phyloP scores from a whole-genome alignment of 2,329 filamentous ascomycete genomes.

The Hypomyces perniciosus region DNA sequence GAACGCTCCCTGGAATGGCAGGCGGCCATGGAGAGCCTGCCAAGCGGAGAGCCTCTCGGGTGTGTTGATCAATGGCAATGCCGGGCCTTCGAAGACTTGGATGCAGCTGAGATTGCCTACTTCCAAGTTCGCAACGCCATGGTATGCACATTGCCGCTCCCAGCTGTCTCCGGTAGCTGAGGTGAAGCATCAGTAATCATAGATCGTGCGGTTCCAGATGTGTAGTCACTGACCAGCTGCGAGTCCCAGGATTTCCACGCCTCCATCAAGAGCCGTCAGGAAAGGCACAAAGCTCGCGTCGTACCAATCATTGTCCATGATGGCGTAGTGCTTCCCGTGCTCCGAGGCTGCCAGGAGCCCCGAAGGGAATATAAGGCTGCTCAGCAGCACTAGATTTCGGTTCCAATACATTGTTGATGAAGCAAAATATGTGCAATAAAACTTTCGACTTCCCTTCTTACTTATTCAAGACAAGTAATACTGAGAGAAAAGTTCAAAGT shows the following conservation, averaged over 20 bases:
- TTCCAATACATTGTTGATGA: not conserved
- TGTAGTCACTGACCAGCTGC: constrained; percentile 16
- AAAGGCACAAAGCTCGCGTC: constrained; percentile 20
- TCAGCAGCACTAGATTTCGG: not conserved
- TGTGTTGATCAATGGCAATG: constrained; percentile 42
- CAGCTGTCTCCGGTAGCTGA: constrained; percentile 37
- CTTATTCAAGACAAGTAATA: no score
- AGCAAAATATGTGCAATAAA: no score
- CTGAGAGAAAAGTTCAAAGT: no score
- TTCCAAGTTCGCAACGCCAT: constrained; percentile 42
- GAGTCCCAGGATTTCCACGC: constrained; percentile 37
- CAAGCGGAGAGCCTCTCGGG: constrained; percentile 37
- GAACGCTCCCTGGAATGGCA: constrained; percentile 42
- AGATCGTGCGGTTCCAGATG: no score
- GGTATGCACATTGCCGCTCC: constrained; percentile 38
- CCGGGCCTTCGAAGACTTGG: constrained; percentile 40
- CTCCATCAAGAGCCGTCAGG: constrained; percentile 37
- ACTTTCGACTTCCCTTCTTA: no score
- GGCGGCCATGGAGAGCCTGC: constrained; percentile 36
- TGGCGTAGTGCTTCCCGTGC: not conserved
- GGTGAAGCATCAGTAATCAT: constrained; percentile 12
- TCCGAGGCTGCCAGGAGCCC: not conserved
- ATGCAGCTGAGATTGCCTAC: constrained; percentile 41
- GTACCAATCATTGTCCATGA: not conserved
- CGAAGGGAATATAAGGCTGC: not conserved